Evolutionary conservation across 169 alveolate genomes (phyloP).

Genomic region (Besnoitia besnoiti): DNA sequence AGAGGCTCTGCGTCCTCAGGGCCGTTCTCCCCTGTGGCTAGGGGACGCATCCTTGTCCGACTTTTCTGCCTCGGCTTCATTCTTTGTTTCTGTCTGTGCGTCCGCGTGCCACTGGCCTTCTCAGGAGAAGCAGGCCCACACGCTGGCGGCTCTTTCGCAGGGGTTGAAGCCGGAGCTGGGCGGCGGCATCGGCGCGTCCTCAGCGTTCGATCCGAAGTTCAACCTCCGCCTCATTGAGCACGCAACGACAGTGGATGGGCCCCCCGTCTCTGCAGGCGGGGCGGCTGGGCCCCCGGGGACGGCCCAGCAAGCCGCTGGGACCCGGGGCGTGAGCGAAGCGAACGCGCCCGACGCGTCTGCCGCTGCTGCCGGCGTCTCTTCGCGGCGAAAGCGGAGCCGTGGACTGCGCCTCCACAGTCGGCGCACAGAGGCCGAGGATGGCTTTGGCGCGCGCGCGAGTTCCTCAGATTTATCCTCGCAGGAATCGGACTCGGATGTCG

Average conservation of each 20-base stretch:
- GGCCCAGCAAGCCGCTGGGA: too few species aligned
- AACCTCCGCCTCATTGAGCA: constrained; percentile 50
- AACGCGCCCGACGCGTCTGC: background rate
- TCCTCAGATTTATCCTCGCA: background rate
- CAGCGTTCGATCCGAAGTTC: constrained; percentile 47
- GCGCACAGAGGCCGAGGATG: background rate
- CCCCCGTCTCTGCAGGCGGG: too few species aligned
- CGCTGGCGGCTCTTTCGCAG: constrained; percentile 43
- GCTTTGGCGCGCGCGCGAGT: background rate
- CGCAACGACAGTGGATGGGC: constrained; percentile 32
- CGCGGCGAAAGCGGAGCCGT: background rate
- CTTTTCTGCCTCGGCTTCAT: background rate
- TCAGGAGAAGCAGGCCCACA: constrained; percentile 59
- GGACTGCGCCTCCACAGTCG: background rate
- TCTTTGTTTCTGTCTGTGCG: background rate
- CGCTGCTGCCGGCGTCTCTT: background rate
- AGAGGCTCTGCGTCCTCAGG: too few species aligned
- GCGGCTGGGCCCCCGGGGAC: background rate
- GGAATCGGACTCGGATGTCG: background rate
- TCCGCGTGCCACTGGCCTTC: background rate
- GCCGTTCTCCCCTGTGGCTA: too few species aligned
- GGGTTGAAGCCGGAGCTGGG: constrained; percentile 41
- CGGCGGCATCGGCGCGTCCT: background rate
- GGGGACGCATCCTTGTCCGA: too few species aligned
- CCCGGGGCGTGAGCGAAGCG: background rate